A percentile compares a stretch with the other conserved stretches of the same genome.
Evolutionary conservation across 2,329 filamentous ascomycete genomes (phyloP).

Genomic region (Pseudogymnoascus destructans): DNA sequence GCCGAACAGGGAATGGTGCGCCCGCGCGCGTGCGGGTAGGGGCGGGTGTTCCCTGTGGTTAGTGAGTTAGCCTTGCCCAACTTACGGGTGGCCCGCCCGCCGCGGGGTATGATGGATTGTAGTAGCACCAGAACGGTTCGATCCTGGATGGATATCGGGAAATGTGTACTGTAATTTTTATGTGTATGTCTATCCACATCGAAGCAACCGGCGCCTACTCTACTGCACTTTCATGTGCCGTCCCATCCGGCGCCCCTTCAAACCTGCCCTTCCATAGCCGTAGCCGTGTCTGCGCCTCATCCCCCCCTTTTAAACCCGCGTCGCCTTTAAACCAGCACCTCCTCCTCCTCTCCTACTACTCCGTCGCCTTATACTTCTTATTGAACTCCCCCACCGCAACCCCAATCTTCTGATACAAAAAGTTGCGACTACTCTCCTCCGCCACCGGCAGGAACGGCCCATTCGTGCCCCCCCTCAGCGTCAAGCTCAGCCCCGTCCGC

Average conservation of each 20-base stretch:
- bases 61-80: not conserved
- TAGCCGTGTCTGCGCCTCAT: not conserved
- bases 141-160: not conserved
- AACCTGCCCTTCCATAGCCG: not conserved
- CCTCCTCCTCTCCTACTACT: conserved; percentile 14
- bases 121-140: not conserved
- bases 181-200: conserved; percentile 3
- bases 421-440: conserved; percentile 62
- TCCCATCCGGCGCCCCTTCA: not conserved
- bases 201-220: not conserved
- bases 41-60: not conserved
- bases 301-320: not conserved
- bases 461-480: conserved; percentile 78
- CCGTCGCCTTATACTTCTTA: conserved; percentile 34
- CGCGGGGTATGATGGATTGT: not conserved
- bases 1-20: not conserved
- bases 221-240: not conserved
- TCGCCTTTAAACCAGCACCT: not conserved
- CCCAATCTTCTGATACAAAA: conserved; percentile 52
- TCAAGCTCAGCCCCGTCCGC: conserved; percentile 80
- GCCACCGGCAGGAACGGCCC: conserved; percentile 89
- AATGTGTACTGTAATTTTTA: conserved; percentile 1
- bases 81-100: not conserved
- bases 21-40: not conserved
- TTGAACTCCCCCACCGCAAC: conserved; percentile 57